Conservation (phyloP, 2,329 filamentous ascomycete species). For the Ciborinia camelliae region DNA sequence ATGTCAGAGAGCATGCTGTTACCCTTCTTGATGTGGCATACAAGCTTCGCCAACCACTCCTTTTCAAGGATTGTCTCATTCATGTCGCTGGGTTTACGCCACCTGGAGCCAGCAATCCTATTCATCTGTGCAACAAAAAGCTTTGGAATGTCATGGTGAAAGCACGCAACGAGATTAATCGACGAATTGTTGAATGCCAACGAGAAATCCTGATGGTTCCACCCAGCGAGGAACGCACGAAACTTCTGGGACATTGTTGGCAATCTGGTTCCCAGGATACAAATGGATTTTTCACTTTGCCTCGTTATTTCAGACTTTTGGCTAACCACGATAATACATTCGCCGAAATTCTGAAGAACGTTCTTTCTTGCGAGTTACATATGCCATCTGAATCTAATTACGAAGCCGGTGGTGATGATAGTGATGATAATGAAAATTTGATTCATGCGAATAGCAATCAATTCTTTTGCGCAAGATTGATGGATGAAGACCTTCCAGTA, state of each 20-base stretch:
- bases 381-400: accelerated
- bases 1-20: background rate
- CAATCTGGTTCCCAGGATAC: background rate
- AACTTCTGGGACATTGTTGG: background rate
- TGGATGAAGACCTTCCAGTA: background rate
- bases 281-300: background rate
- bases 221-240: background rate
- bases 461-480: background rate
- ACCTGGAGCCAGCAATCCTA: accelerated
- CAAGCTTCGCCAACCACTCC: background rate
- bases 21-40: background rate
- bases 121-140: background rate
- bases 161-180: background rate
- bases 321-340: background rate
- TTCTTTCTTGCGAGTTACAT: background rate
- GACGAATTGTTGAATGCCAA: background rate
- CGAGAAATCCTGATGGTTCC: background rate
- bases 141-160: background rate
- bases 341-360: background rate
- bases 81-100: background rate
- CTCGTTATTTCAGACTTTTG: background rate
- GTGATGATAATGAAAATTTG: too few relatives aligned
- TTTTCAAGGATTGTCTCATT: slow-evolving; percentile 11
- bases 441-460: background rate
- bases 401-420: background rate